Percentiles rank a stretch among this genome's conserved stretches.
Conservation (phyloP, 2,329 filamentous ascomycete genomes). For the Ophiostoma montium region DNA sequence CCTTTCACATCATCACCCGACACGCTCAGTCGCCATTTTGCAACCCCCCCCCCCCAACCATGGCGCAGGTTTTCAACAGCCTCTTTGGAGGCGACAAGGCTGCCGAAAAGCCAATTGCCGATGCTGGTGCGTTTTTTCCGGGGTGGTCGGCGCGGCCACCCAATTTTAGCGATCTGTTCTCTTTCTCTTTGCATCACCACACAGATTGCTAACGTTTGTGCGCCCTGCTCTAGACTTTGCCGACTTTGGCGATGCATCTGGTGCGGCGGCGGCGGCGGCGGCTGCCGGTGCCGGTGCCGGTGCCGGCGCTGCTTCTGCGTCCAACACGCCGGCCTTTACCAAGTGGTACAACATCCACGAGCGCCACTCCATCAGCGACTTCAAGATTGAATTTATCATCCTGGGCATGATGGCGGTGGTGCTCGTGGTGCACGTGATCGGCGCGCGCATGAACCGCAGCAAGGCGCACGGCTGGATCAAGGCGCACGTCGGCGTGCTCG, state of each 20-base stretch:
- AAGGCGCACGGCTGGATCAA: slow-evolving; percentile 71
- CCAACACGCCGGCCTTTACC: slow-evolving; percentile 54
- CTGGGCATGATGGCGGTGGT: slow-evolving; percentile 61
- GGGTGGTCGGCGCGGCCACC: not conserved
- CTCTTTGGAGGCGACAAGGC: slow-evolving; percentile 56
- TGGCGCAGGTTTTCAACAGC: slow-evolving; percentile 51
- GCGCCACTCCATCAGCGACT: slow-evolving; percentile 70
- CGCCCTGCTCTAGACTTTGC: slow-evolving; percentile 58
- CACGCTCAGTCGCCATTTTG: slow-evolving; percentile 8
- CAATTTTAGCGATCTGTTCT: not conserved
- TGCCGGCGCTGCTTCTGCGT: slow-evolving; percentile 30
- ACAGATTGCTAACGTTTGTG: slow-evolving; percentile 3
- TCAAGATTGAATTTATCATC: slow-evolving; percentile 75
- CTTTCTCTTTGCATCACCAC: not conserved
- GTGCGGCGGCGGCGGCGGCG: slow-evolving; percentile 42
- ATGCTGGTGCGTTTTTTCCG: slow-evolving; percentile 44
- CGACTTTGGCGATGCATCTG: slow-evolving; percentile 70
- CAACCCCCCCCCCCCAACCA: slow-evolving; percentile 16
- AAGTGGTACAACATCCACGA: slow-evolving; percentile 97
- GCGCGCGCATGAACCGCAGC: slow-evolving; percentile 62
- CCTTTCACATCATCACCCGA: slow-evolving; percentile 4
- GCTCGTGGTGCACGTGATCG: slow-evolving; percentile 66
- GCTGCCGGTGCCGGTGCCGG: slow-evolving; percentile 24
- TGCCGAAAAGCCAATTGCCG: slow-evolving; percentile 34
- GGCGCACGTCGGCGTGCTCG: slow-evolving; percentile 56